A percentile compares a stretch with the other conserved stretches of the same genome.
phyloP scores from a whole-genome alignment of 441 rosid species.

The Arabidopsis hybrid region DNA sequence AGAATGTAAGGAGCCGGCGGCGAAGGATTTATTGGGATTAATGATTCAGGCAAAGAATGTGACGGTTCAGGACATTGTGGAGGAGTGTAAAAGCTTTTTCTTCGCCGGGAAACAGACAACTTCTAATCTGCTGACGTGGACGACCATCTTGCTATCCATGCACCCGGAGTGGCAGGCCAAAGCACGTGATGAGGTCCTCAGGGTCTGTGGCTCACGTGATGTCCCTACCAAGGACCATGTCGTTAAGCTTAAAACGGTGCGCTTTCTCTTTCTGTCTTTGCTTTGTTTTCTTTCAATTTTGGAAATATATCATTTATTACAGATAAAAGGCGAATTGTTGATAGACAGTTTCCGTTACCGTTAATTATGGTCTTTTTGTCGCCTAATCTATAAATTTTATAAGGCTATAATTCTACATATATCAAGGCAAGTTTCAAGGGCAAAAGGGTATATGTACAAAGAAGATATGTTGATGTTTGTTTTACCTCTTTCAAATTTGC shows the following conservation, averaged over 20 bases:
- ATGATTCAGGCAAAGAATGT: constrained; percentile 78
- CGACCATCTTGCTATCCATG: constrained; percentile 90
- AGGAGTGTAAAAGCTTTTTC: constrained; percentile 96
- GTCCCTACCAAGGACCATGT: constrained; percentile 86
- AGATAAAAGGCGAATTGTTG: neutral
- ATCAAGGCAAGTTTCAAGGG: constrained; percentile 9
- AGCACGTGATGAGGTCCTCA: constrained; percentile 97
- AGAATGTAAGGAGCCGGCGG: constrained; percentile 44
- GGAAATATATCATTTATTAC: constrained; percentile 2
- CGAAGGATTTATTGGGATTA: constrained; percentile 78
- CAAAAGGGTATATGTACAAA: neutral
- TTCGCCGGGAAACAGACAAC: constrained; percentile 99
- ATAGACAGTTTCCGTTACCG: constrained; percentile 29
- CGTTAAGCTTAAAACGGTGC: constrained; percentile 94
- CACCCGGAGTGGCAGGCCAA: constrained; percentile 97
- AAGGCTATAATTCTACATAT: constrained; percentile 5
- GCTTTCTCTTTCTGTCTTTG: constrained; percentile 13
- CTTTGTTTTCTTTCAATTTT: constrained; percentile 13
- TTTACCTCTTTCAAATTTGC: constrained; percentile 39
- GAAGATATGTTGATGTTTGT: constrained; percentile 1
- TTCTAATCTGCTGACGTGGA: constrained; percentile 98
- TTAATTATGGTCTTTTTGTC: constrained; percentile 39
- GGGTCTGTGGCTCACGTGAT: constrained; percentile 96
- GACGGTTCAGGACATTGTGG: constrained; percentile 80
- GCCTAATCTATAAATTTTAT: constrained; percentile 24